Evolutionary conservation across 805 yeast species (phyloP).

Genomic region (Saccharomycopsis javanensis): DNA sequence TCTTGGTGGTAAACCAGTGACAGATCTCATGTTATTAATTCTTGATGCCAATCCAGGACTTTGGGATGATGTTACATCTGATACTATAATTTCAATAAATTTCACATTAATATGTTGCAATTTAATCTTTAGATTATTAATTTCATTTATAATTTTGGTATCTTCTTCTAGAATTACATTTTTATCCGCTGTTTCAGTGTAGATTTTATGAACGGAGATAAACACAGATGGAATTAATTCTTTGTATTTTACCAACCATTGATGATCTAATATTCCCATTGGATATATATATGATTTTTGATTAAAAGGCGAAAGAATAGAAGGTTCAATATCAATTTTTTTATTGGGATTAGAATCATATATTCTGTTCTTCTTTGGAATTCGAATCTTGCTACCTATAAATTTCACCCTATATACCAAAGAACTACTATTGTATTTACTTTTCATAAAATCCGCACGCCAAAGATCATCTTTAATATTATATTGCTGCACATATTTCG

Average conservation of each 20-base stretch:
- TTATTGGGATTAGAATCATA: background rate
- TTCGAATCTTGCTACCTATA: constrained; percentile 23
- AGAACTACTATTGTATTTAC: constrained; percentile 21
- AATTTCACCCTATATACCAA: constrained; percentile 27
- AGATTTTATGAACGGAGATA: constrained; percentile 35
- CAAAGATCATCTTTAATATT: constrained; percentile 23
- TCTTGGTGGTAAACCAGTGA: constrained; percentile 35
- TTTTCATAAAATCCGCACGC: constrained; percentile 23
- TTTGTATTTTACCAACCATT: constrained; percentile 48
- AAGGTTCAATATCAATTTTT: constrained; percentile 9
- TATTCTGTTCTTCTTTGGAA: constrained; percentile 21
- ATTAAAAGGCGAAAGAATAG: constrained; percentile 37
- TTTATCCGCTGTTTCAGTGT: constrained; percentile 25
- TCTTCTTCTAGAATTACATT: constrained; percentile 12
- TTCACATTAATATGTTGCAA: constrained; percentile 26
- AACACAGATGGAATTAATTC: constrained; percentile 39
- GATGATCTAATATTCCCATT: constrained; percentile 32
- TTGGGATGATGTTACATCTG: constrained; percentile 10
- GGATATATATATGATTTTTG: constrained; percentile 33
- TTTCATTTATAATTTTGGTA: constrained; percentile 28
- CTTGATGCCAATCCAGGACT: constrained; percentile 25
- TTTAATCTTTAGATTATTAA: constrained; percentile 27
- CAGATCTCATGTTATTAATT: constrained; percentile 29
- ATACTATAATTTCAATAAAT: constrained; percentile 30
- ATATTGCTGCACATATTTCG: constrained; percentile 25